Evolutionary conservation across 176 grass and related monocot species (phyloP).

Genomic region (Bromus sterilis): DNA sequence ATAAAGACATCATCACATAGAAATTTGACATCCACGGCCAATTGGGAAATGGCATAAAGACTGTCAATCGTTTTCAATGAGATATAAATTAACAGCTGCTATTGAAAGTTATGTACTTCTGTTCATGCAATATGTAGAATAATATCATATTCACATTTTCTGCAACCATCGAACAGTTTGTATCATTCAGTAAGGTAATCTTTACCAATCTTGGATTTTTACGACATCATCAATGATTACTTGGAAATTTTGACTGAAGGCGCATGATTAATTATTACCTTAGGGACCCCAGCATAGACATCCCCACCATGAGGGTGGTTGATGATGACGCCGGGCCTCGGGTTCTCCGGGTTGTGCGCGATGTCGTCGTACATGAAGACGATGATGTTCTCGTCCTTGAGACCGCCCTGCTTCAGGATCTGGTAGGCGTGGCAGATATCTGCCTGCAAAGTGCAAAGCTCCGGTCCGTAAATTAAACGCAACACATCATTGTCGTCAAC

Average conservation of each 20-base stretch:
- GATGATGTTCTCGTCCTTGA: slow-evolving; percentile 91
- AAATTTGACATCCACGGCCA: background rate
- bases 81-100: background rate
- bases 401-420: slow-evolving; percentile 82
- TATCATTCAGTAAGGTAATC: background rate
- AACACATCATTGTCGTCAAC: background rate
- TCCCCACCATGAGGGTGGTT: slow-evolving; percentile 77
- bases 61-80: background rate
- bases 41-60: background rate
- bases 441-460: slow-evolving; percentile 38
- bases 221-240: background rate
- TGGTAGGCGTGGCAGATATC: slow-evolving; percentile 95
- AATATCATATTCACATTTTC: background rate
- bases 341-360: slow-evolving; percentile 64
- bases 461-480: background rate
- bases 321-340: slow-evolving; percentile 66
- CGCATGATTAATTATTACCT: slow-evolving; percentile 26
- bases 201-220: background rate
- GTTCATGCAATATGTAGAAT: background rate
- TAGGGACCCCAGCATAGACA: slow-evolving; percentile 88
- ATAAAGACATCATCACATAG: background rate
- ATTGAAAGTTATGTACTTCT: background rate
- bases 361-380: slow-evolving; percentile 99
- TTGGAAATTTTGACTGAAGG: background rate
- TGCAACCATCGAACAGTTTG: background rate